Evolutionary conservation across 768 basidiomycete species (phyloP).

Genomic region (Pleurotus sapidus): DNA sequence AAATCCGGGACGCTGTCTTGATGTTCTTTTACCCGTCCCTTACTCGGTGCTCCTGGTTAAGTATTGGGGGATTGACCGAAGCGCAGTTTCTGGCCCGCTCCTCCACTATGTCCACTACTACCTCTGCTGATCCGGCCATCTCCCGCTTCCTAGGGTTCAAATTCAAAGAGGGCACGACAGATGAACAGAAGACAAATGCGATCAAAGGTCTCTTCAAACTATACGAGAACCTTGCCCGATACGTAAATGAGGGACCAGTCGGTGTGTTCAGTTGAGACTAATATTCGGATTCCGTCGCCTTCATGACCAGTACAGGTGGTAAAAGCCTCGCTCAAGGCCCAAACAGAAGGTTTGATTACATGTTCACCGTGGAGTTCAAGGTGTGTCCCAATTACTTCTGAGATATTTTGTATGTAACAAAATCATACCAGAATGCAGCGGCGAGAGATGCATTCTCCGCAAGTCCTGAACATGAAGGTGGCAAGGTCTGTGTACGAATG

Average conservation of each 20-base stretch:
- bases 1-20: too few species aligned
- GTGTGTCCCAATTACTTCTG: neutral
- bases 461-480: neutral
- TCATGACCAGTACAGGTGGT: neutral
- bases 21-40: too few species aligned
- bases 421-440: neutral
- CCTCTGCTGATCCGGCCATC: neutral
- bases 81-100: neutral
- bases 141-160: neutral
- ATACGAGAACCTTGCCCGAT: neutral
- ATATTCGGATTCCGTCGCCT: too few species aligned
- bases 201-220: neutral
- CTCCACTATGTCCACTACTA: neutral
- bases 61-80: too few species aligned
- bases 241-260: neutral
- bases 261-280: neutral
- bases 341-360: neutral
- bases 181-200: neutral
- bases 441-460: neutral
- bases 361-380: neutral
- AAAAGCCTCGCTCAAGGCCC: neutral
- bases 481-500: neutral
- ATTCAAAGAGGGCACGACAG: neutral
- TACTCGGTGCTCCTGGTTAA: too few species aligned
- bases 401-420: neutral